Evolutionary conservation across 805 yeast genomes (phyloP), one percentile per base, ranked within the genome.

Genomic region (Pichia rugopelliculosa): DNA sequence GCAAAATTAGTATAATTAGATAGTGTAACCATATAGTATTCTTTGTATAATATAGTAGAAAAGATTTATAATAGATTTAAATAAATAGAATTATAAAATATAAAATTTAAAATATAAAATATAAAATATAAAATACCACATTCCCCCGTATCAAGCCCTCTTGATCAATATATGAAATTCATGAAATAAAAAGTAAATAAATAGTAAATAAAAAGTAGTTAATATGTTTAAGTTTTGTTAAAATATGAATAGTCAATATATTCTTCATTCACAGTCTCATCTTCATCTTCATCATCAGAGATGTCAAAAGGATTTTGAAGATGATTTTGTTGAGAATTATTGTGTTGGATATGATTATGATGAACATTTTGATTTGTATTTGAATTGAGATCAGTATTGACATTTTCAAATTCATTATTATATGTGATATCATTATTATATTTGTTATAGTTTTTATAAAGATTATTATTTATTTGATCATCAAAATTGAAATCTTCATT

Each of bases 71-170:
- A n/a, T n/a, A n/a, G n/a, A n/a, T n/a, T n/a, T n/a, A n/a, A n/a
- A n/a, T n/a, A n/a, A n/a, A n/a, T n/a, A n/a, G n/a, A n/a, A n/a
- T n/a, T n/a, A n/a, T n/a, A n/a, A n/a, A n/a, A n/a, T n/a, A n/a
- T n/a, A n/a, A n/a, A n/a, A n/a, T n/a, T n/a, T n/a, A n/a, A n/a
- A n/a, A n/a, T 39, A 30, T 17, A 45, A n/a, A 22, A 40, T 18
- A 17, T n/a, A 10, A n/a, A n/a, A n/a, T n/a, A n/a, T n/a, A n/a
- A n/a, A n/a, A n/a, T n/a, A n/a, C n/a, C n/a, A n/a, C n/a, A n/a
- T n/a, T n/a, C n/a, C n/a, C n/a, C n/a, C n/a, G 38, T 6, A 7
- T 8, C 30, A 10, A 46, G 25, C 10, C 45, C 46, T 38, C 46
- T 42, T 25, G 49, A 38, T 24, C 44, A 33, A 36, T 45, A 45